A percentile compares a stretch with the other conserved stretches of the same genome.
These are phyloP conservation scores for Neonectria faginata DNA, from an alignment of 2,329 filamentous ascomycete species.

Conservation along the genomic window DNA sequence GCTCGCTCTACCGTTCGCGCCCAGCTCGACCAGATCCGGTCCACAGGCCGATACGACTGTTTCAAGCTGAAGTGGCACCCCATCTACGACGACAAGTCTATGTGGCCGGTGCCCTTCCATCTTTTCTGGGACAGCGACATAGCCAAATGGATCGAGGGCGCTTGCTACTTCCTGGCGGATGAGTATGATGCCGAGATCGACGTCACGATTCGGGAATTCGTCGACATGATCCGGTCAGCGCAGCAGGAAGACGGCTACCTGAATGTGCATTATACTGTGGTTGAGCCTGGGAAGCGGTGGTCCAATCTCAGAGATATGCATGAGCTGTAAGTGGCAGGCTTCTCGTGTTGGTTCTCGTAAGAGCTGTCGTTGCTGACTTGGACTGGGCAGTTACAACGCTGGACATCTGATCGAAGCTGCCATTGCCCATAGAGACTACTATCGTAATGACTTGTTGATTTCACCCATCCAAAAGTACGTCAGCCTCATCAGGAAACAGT, in stretches of 20 bases:
- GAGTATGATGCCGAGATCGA: constrained; percentile 32
- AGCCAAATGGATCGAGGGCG: constrained; percentile 70
- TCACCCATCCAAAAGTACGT: constrained; percentile 47
- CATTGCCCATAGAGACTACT: constrained; percentile 65
- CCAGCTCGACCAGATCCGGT: constrained; percentile 64
- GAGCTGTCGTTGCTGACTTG: background rate
- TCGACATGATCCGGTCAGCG: constrained; percentile 66
- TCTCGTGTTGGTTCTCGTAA: background rate
- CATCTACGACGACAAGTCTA: constrained; percentile 61
- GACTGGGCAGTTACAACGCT: constrained; percentile 61
- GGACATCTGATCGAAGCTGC: constrained; percentile 73
- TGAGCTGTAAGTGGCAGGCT: constrained; percentile 61
- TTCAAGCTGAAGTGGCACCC: constrained; percentile 69
- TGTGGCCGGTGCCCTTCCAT: constrained; percentile 68
- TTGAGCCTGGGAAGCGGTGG: constrained; percentile 66
- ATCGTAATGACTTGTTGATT: constrained; percentile 63
- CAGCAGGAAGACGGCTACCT: constrained; percentile 72
- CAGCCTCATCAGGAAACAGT: constrained; percentile 60
- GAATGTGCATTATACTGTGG: constrained; percentile 72
- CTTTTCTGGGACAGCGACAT: constrained; percentile 67
- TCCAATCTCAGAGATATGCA: constrained; percentile 71
- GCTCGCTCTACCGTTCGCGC: constrained; percentile 57
- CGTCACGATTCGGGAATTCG: constrained; percentile 55
- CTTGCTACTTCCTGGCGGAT: constrained; percentile 13
- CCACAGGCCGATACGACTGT: constrained; percentile 67